These are phyloP conservation scores for Neurospora tetrasperma DNA, from an alignment of 495 filamentous ascomycete species.

Conservation along the genomic window DNA sequence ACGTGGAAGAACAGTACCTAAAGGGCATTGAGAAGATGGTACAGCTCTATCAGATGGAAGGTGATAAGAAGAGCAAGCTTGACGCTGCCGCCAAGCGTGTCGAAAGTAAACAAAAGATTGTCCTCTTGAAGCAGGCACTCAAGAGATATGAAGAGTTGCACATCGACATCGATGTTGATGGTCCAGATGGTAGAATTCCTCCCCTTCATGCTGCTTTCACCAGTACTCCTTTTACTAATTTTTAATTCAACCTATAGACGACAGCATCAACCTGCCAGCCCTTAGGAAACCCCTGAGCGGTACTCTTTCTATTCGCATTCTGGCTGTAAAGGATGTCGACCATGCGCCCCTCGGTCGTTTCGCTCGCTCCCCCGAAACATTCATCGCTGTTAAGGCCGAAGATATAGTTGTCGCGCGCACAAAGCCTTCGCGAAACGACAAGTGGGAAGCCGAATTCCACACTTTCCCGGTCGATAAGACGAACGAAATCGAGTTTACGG, in stretches of 20 bases:
- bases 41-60: slow-evolving; percentile 92
- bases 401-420: slow-evolving; percentile 83
- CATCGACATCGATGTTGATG: slow-evolving; percentile 84
- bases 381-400: slow-evolving; percentile 91
- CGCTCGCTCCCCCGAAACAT: slow-evolving; percentile 84
- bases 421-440: slow-evolving; percentile 75
- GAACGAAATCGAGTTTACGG: slow-evolving; percentile 94
- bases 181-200: slow-evolving; percentile 63
- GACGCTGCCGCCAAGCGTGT: slow-evolving; percentile 83
- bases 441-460: slow-evolving; percentile 85
- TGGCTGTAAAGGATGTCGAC: slow-evolving; percentile 88
- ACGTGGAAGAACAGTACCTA: slow-evolving; percentile 98
- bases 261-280: slow-evolving; percentile 91
- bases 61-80: slow-evolving; percentile 88
- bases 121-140: slow-evolving; percentile 86
- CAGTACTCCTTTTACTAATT: slow-evolving; percentile 10
- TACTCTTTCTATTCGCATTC: slow-evolving; percentile 72
- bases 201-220: background rate
- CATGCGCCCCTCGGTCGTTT: slow-evolving; percentile 84
- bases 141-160: slow-evolving; percentile 97
- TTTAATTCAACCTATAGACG: slow-evolving; percentile 46
- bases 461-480: slow-evolving; percentile 92
- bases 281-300: slow-evolving; percentile 88
- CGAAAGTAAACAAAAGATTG: slow-evolving; percentile 96
- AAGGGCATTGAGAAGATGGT: slow-evolving; percentile 99